phyloP scores from a whole-genome alignment of 768 basidiomycete species.

The Amylocystis lapponica region DNA sequence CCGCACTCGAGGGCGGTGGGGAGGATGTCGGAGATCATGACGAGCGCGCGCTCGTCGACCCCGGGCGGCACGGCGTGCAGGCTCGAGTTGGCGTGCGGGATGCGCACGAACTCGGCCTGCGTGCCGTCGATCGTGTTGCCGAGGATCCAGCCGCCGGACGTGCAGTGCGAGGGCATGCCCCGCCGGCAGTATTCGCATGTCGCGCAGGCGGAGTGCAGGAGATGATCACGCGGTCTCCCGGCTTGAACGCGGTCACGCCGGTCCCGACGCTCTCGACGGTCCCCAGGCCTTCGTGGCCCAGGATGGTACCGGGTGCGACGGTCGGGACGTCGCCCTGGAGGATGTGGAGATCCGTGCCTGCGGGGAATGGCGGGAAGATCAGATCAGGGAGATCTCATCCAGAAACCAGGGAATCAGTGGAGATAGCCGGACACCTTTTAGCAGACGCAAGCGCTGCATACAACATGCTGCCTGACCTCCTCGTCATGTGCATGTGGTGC shows the following conservation, averaged over 20 bases:
- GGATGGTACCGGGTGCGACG: constrained; percentile 25
- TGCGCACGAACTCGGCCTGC: constrained; percentile 20
- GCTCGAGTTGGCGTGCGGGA: constrained; percentile 18
- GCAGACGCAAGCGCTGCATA: too few species aligned
- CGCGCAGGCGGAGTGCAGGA: constrained; percentile 13
- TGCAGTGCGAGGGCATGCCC: constrained; percentile 16
- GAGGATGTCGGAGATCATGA: constrained; percentile 21
- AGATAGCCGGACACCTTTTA: too few species aligned
- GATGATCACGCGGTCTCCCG: constrained; percentile 18
- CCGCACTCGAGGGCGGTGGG: constrained; percentile 22
- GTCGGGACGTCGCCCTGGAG: constrained; percentile 23
- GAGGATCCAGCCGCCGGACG: constrained; percentile 17
- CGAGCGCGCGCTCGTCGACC: constrained; percentile 11
- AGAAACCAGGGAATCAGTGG: too few species aligned
- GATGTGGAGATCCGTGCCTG: constrained; percentile 33
- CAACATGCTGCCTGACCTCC: too few species aligned
- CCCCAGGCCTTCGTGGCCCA: constrained; percentile 35
- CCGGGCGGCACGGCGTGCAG: constrained; percentile 10
- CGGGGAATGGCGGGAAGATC: background rate
- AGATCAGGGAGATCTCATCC: too few species aligned
- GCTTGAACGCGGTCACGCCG: constrained; percentile 27
- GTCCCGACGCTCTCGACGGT: constrained; percentile 27
- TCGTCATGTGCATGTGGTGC: too few species aligned
- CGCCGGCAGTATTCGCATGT: constrained; percentile 15
- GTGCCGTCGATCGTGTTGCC: constrained; percentile 16